Percentiles rank a stretch among this genome's conserved stretches.
Conservation (phyloP, 345 rosid species). For the Microcos paniculata region DNA sequence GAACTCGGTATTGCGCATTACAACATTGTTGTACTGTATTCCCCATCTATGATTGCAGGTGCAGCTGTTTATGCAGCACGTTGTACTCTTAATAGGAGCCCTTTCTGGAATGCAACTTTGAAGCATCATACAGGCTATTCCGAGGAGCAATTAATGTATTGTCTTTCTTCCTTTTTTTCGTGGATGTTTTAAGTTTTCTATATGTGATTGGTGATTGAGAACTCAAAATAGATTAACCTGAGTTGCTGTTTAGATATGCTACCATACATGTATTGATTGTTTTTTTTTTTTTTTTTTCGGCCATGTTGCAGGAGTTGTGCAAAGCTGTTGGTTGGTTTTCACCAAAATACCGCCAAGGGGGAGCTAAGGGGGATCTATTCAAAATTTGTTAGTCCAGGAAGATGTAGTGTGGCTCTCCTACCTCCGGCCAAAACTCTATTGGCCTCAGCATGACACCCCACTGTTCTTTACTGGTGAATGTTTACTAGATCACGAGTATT, state of each 20-base stretch:
- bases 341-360: slow-evolving; percentile 51
- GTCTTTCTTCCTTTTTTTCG: not conserved
- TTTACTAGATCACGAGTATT: too few species aligned
- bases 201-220: not conserved
- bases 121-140: slow-evolving; percentile 67
- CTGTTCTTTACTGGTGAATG: too few species aligned
- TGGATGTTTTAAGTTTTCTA: not conserved
- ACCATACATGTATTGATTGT: slow-evolving; percentile 69
- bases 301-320: slow-evolving; percentile 54
- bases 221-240: too few species aligned
- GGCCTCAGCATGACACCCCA: not conserved
- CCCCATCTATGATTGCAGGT: slow-evolving; percentile 74
- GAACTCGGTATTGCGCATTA: slow-evolving; percentile 72
- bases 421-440: slow-evolving; percentile 46
- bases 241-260: slow-evolving; percentile 57
- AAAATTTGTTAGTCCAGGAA: slow-evolving; percentile 54
- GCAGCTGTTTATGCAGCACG: slow-evolving; percentile 86
- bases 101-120: slow-evolving; percentile 66
- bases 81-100: slow-evolving; percentile 54
- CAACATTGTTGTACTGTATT: slow-evolving; percentile 31
- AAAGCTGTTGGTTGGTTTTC: slow-evolving; percentile 47
- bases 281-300: too few species aligned
- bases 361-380: slow-evolving; percentile 57
- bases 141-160: slow-evolving; percentile 57
- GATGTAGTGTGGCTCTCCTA: slow-evolving; percentile 56